phyloP scores from a whole-genome alignment of 257 asterid genomes.

The Pogostemon cablin region DNA sequence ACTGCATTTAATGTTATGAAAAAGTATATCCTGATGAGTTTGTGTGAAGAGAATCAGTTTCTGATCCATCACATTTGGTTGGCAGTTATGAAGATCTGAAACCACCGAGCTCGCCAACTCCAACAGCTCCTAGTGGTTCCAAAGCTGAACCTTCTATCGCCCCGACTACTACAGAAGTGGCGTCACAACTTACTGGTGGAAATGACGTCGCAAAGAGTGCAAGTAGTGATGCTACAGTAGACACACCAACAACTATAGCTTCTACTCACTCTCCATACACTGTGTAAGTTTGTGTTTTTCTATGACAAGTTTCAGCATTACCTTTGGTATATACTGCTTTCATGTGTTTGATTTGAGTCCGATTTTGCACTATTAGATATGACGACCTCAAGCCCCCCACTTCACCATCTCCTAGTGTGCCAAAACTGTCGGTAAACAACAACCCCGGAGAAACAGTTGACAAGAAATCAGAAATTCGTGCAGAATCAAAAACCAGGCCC shows the following conservation, averaged over 20 bases:
- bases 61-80: constrained; percentile 29
- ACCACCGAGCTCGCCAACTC: constrained; percentile 68
- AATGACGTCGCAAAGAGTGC: constrained; percentile 37
- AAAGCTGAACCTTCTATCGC: constrained; percentile 35
- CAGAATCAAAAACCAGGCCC: constrained; percentile 40
- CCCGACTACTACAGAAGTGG: constrained; percentile 34
- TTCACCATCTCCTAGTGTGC: constrained; percentile 56
- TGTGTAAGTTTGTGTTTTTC: constrained; percentile 44
- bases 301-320: not conserved
- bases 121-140: constrained; percentile 57
- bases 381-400: constrained; percentile 60
- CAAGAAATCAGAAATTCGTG: constrained; percentile 33
- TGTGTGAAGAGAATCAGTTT: not conserved
- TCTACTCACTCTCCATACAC: constrained; percentile 42
- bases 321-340: not conserved
- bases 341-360: not conserved
- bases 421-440: constrained; percentile 33
- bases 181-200: constrained; percentile 38
- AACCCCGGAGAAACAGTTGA: constrained; percentile 28
- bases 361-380: constrained; percentile 40
- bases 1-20: too few relatives aligned
- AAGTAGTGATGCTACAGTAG: constrained; percentile 21
- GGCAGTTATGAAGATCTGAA: constrained; percentile 64
- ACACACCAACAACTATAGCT: constrained; percentile 28
- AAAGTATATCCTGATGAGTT: too few relatives aligned